Percentiles rank a stretch among this genome's conserved stretches.
Conservation (phyloP, 805 yeast species). For the Wickerhamiella vanderwaltii region DNA sequence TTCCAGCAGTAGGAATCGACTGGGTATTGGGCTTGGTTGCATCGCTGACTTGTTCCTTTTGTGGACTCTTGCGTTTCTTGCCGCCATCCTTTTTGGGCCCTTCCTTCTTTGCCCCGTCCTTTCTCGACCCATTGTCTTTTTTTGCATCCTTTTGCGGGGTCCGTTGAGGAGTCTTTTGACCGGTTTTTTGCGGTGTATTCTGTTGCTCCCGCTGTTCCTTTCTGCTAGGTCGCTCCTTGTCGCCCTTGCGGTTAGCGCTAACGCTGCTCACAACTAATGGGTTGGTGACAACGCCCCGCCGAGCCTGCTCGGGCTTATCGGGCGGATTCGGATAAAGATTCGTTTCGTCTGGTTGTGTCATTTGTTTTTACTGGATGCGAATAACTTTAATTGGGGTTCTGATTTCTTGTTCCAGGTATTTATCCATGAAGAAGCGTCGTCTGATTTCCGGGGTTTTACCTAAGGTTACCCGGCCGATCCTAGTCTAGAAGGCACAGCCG, state of each 20-base stretch:
- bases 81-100: not conserved
- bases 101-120: not conserved
- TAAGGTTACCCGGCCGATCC: constrained; percentile 7
- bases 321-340: not conserved
- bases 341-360: constrained; percentile 1
- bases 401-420: constrained; percentile 7
- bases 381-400: not conserved
- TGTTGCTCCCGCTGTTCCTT: not conserved
- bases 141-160: not conserved
- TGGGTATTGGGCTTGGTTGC: not conserved
- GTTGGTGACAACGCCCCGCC: constrained; percentile 9
- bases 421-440: constrained; percentile 2
- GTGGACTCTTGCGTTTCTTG: not conserved
- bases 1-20: not conserved
- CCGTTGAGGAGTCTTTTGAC: not conserved
- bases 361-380: constrained; percentile 5
- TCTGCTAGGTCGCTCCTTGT: not conserved
- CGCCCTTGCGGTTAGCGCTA: not conserved
- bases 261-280: constrained; percentile 8
- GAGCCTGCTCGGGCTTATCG: constrained; percentile 1
- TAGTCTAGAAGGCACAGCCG: too few species aligned
- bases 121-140: not conserved
- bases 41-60: not conserved
- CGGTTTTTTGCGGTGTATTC: not conserved
- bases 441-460: constrained; percentile 5